These are phyloP conservation scores for Lippia alba DNA, from an alignment of 305 asterid genomes.

Conservation along the genomic window DNA sequence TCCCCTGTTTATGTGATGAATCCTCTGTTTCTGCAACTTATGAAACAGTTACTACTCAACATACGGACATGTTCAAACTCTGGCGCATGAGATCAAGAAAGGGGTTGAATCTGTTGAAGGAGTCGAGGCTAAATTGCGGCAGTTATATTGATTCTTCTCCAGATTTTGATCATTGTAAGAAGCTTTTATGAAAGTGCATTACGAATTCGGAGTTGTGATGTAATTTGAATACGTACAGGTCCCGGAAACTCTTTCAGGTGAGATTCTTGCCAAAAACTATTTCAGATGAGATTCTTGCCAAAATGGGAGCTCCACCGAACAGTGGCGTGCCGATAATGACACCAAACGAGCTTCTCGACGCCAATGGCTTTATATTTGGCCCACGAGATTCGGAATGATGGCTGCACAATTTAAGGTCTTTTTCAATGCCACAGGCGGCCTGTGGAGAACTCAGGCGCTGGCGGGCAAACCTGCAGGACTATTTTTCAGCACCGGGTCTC, in stretches of 20 bases:
- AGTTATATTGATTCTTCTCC: conserved; percentile 23
- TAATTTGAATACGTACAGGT: conserved; percentile 20
- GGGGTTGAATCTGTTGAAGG: conserved; percentile 45
- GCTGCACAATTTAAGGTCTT: conserved; percentile 43
- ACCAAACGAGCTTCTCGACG: conserved; percentile 33
- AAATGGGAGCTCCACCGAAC: conserved; percentile 36
- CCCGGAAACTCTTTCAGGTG: conserved; percentile 39
- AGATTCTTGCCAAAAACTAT: conserved; percentile 37
- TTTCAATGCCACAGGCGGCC: conserved; percentile 38
- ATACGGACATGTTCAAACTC: conserved; percentile 46
- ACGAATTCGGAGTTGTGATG: not conserved
- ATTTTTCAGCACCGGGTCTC: conserved; percentile 42
- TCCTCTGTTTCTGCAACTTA: not conserved
- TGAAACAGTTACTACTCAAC: conserved; percentile 40
- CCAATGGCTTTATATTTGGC: conserved; percentile 41
- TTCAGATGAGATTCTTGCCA: conserved; percentile 34
- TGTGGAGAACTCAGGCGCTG: conserved; percentile 36
- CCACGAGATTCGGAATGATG: conserved; percentile 45
- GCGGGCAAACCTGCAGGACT: conserved; percentile 45
- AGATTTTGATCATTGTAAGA: too few species aligned
- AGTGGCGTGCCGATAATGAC: conserved; percentile 32
- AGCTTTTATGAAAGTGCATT: too few species aligned
- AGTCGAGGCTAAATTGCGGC: conserved; percentile 42
- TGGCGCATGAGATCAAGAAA: conserved; percentile 40
- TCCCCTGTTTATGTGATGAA: not conserved